Evolutionary conservation across 2,329 filamentous ascomycete species (phyloP).

Genomic region (Leptographium galeiforme): DNA sequence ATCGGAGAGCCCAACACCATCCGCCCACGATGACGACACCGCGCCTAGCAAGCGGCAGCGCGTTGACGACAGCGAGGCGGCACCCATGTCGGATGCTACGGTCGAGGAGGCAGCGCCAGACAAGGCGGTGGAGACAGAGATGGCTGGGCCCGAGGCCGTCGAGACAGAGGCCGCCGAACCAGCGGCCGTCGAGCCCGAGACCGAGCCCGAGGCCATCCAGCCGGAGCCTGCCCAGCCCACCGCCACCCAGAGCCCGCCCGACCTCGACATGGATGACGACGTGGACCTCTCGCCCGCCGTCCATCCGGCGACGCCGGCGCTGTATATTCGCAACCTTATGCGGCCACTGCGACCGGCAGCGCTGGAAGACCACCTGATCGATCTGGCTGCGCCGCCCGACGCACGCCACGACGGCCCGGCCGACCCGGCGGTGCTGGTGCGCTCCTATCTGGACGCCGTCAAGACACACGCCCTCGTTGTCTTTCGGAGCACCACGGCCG

Average conservation of each 20-base stretch:
- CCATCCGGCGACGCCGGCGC: conserved; percentile 58
- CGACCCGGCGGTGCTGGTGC: conserved; percentile 42
- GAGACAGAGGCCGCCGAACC: no score
- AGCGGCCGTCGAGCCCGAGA: no score
- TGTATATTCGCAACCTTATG: conserved; percentile 88
- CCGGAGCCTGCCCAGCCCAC: not conserved
- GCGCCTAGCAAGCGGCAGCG: conserved; percentile 26
- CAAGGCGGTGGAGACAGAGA: not conserved
- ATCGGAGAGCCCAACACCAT: conserved; percentile 47
- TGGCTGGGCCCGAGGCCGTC: no score
- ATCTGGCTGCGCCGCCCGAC: conserved; percentile 45
- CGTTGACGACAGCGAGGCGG: not conserved
- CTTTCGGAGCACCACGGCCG: conserved; percentile 56
- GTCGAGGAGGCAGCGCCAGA: not conserved
- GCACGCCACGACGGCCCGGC: conserved; percentile 26
- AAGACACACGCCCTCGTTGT: conserved; percentile 76
- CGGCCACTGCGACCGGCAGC: conserved; percentile 60
- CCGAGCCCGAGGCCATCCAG: not conserved
- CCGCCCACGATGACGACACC: conserved; percentile 12
- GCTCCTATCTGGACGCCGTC: conserved; percentile 72
- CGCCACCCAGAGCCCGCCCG: not conserved
- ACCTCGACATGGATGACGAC: conserved; percentile 14
- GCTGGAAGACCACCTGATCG: conserved; percentile 55
- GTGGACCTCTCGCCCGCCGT: conserved; percentile 37
- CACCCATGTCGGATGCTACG: not conserved